These are phyloP conservation scores for Caloboletus inedulis DNA, from an alignment of 1,284 basidiomycete species.

Conservation along the genomic window DNA sequence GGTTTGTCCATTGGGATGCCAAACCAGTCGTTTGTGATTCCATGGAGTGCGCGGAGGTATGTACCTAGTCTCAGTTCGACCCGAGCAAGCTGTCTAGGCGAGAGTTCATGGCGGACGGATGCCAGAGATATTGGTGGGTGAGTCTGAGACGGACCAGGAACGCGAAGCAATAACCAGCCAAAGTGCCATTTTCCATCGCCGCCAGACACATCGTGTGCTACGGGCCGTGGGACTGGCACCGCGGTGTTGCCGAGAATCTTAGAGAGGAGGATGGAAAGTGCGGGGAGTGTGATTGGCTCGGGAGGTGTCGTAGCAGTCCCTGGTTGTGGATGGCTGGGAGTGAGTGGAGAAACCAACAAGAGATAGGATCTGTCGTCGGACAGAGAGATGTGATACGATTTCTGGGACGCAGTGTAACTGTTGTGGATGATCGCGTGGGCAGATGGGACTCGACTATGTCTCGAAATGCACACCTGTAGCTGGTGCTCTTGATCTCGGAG, in stretches of 20 bases:
- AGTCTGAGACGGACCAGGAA: conserved; percentile 7
- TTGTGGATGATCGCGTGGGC: conserved; percentile 2
- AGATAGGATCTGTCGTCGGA: conserved; percentile 21
- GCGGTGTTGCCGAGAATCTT: conserved; percentile 25
- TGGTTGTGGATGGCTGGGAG: neutral
- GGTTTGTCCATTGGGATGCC: conserved; percentile 43
- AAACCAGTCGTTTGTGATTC: conserved; percentile 69
- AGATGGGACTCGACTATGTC: neutral
- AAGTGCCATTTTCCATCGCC: conserved; percentile 21
- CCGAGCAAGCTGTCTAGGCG: conserved; percentile 40
- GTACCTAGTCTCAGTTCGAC: conserved; percentile 58
- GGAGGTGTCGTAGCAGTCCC: neutral
- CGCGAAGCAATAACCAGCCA: conserved; percentile 22
- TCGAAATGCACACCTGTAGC: conserved; percentile 26
- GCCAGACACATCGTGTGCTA: conserved; percentile 15
- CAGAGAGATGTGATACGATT: conserved; percentile 21
- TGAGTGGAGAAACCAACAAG: conserved; percentile 19
- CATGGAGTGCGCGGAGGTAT: conserved; percentile 58
- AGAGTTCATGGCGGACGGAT: conserved; percentile 39
- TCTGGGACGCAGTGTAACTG: conserved; percentile 23
- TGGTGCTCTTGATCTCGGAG: conserved; percentile 18
- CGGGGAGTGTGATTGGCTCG: conserved; percentile 19
- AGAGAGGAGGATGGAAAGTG: conserved; percentile 22
- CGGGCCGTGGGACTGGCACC: conserved; percentile 27
- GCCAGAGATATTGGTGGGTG: conserved; percentile 27